Evolutionary conservation across 192 early-diverging fungal species (phyloP), one percentile per base, ranked within the genome.

Genomic region (Mortierella hygrophila): DNA sequence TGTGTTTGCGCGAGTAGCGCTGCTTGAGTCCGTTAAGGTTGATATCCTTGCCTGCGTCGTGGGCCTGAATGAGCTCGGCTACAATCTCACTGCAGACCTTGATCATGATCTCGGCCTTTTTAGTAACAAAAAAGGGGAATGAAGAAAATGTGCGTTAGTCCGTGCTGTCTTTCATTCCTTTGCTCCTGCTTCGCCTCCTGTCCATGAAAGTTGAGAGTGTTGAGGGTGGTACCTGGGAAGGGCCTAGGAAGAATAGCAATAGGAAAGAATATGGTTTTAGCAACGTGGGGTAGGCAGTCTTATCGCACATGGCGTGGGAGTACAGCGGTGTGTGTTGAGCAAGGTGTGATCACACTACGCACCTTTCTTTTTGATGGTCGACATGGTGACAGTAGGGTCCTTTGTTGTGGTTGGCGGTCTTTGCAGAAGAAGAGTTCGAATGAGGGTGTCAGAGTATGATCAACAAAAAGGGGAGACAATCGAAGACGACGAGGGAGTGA

Each of bases 81-180:
- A 99, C 96, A 75, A 99, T 99, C 88, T 98, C 96, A 46, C 93
- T 92, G 89, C 95, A 97, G 44, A 93, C 91, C 80, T 95, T 96
- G 72, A 97, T 94, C 86, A 96, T 92, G n/a, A 94, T 93, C 90
- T 96, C 95, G 72, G 94, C 90, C 91, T 92, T 74, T 49, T 42
- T 72, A 72, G 54, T 35, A 69, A 69, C 8, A 46, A 70, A 42
- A 46, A 4, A 38, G 7, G 54, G 13, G 38, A 26, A 38, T 46
- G 21, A 38, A 71, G 46, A 68, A 68, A 68, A 21, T 32, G 15
- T 57, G 11, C 44, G 15, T 82, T 74, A 63, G 52, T 71, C 46
- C 46, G 2, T 73, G 37, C 6, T 7, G 72, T 2, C 26, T 52
- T n/a, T 37, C 10, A 42, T 74, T 52, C 21, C 38, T 32, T n/a